Conservation (phyloP, 805 yeast species). For the Scheffersomyces coipomensis region DNA sequence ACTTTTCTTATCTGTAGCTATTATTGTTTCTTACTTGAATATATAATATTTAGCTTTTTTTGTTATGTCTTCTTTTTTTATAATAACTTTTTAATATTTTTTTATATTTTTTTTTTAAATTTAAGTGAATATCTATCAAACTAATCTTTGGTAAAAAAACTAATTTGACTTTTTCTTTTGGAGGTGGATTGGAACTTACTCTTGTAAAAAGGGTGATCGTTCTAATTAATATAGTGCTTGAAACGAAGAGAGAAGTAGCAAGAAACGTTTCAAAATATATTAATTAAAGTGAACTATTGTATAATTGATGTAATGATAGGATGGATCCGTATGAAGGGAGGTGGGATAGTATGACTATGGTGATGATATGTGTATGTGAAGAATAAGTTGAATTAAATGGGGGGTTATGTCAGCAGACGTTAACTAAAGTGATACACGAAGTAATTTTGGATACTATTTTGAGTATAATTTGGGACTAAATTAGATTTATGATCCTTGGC, state of each 20-base stretch:
- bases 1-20: no score
- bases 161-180: constrained; percentile 9
- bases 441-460: constrained; percentile 12
- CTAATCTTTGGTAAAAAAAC: not conserved
- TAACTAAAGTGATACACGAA: constrained; percentile 6
- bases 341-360: no score
- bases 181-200: constrained; percentile 43
- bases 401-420: constrained; percentile 13
- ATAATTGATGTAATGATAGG: no score
- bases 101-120: not conserved
- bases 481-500: not conserved
- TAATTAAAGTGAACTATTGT: constrained; percentile 26
- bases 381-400: not conserved
- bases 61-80: constrained; percentile 5
- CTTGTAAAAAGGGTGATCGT: constrained; percentile 17
- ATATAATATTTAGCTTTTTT: no score
- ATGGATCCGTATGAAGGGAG: constrained; percentile 34
- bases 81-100: constrained; percentile 1
- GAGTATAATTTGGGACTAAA: not conserved
- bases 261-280: constrained; percentile 40
- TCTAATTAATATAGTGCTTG: constrained; percentile 18
- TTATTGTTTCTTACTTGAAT: no score
- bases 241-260: constrained; percentile 49
- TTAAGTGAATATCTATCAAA: not conserved
- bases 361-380: constrained; percentile 23